Evolutionary conservation across 371 early-diverging fungal species (phyloP), one percentile per base, ranked within the genome.

Genomic region (Mortierella sp.): DNA sequence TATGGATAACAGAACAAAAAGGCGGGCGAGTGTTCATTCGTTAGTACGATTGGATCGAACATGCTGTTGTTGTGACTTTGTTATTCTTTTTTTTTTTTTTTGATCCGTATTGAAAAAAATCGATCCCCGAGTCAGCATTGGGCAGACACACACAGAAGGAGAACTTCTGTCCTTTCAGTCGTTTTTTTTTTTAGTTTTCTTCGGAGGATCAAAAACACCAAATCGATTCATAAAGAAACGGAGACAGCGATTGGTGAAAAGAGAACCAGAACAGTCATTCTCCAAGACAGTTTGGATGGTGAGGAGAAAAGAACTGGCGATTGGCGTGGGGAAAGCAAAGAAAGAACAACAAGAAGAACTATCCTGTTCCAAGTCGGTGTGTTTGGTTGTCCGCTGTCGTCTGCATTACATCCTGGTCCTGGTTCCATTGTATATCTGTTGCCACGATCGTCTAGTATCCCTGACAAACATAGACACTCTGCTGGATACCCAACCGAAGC

Each of bases 81-180:
- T 41, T 58, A 58, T 50, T 50, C n/a, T 53, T 53, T 53, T 55
- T 55, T 31, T 55, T 34, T 16, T 34, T 52, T 6, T 26, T 64
- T 64, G 64, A 64, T 64, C 64, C 41, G 26, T 34, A 34, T n/a
- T 65, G 26, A 66, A 66, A 40, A 40, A 66, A 58, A 58, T 58
- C 58, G 58, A 34, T 34, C 34, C 34, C 58, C 58, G 58, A 58
- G 58, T 58, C 58, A 58, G 7, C 58, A 58, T 58, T 34, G 7
- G 29, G 16, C 19, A 34, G 14, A 6, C 14, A 55, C 31, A 31
- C 31, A 55, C 31, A 31, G 24, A 1, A 29, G 6, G 34, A 55
- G 1, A 14, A 24, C n/a, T 5, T 10, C 53, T 53, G 26, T 14
- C 55, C 31, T 14, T 6, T 16, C 8, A 7, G n/a, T n/a, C n/a